Evolutionary conservation across 2,329 filamentous ascomycete species (phyloP), one percentile per base, ranked within the genome.

Genomic region (Curvularia spicifera): DNA sequence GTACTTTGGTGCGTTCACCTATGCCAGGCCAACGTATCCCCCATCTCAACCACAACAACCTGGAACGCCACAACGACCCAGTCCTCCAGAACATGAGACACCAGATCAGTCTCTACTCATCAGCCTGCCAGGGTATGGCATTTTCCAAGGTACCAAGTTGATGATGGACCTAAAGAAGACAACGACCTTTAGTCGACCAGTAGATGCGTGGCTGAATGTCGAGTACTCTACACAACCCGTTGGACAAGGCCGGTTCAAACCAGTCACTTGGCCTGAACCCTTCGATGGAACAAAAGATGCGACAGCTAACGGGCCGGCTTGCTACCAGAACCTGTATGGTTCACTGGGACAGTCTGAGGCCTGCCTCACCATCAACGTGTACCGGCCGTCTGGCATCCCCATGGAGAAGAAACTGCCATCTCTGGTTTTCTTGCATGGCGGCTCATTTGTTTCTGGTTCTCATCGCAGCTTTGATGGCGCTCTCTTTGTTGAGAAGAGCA

Each of bases 141-240:
- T 61, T 0, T 81, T 81, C 60, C 63, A 70, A 13, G 79, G 79
- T 5, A 78, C 72, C 4, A 68, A 73, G 18, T 53, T 81, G 39
- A 69, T 78, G 18, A 67, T 67, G 40, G 78, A 75, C 10, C 44
- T 78, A 18, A 74, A 67, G 44, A 59, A 64, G 40, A 77, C 74
- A 20, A 61, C 67, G 24, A 58, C 60, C 0, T 69, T 81, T 2
- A 68, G 74, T 8, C 60, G 60, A 2, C 57, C 74, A 0, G 76
- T 83, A 1, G 79, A 83, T 59, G 80, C 81, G 0, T 83, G 81
- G 81, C 69, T 83, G 5, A 80, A 80, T 2, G 77, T 83, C 31
- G 78, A 81, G 63, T 83, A 82, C 48, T 76, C 81, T 0, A 80
- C 79, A 0, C 75, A 75, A 53, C 73, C 73, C 29, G 63, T 76